These are phyloP conservation scores for Colletotrichum spinosum DNA, from an alignment of 2,329 filamentous ascomycete species.

Conservation along the genomic window DNA sequence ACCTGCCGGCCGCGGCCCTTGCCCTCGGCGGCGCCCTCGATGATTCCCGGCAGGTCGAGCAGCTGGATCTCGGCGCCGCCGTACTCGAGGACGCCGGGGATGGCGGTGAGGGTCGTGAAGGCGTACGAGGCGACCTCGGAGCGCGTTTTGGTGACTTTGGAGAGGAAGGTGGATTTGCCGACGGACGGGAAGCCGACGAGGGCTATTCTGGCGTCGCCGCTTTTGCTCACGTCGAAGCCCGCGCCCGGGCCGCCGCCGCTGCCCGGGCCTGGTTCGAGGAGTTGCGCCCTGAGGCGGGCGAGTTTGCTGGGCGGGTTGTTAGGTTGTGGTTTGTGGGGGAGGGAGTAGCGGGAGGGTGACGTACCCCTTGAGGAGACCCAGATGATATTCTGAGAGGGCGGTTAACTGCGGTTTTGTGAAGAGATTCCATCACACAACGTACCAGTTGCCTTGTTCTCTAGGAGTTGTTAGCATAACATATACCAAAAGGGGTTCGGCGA, in stretches of 20 bases:
- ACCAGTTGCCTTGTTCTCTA: conserved; percentile 99
- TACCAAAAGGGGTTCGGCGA: neutral
- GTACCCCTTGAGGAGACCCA: conserved; percentile 96
- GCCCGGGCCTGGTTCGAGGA: conserved; percentile 89
- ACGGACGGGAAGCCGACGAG: conserved; percentile 99
- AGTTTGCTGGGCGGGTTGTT: conserved; percentile 76
- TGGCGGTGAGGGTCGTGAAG: conserved; percentile 97
- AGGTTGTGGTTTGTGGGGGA: neutral
- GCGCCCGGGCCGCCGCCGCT: conserved; percentile 81
- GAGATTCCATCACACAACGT: conserved; percentile 50
- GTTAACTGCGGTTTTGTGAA: conserved; percentile 7
- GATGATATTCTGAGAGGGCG: conserved; percentile 83
- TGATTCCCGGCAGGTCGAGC: conserved; percentile 96
- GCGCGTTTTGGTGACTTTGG: conserved; percentile 97
- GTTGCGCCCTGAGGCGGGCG: conserved; percentile 90
- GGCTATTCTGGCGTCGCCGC: conserved; percentile 94
- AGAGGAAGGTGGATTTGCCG: conserved; percentile 98
- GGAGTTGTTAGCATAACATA: conserved; percentile 44
- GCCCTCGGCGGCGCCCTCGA: conserved; percentile 94
- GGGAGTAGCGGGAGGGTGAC: conserved; percentile 38
- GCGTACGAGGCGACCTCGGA: conserved; percentile 96
- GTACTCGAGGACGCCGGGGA: conserved; percentile 97
- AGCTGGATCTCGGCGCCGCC: conserved; percentile 98
- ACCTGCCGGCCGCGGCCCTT: conserved; percentile 97
- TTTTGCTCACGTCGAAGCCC: conserved; percentile 96